Evolutionary conservation across 257 asterid species (phyloP).

Genomic region (Plectranthus barbatus): DNA sequence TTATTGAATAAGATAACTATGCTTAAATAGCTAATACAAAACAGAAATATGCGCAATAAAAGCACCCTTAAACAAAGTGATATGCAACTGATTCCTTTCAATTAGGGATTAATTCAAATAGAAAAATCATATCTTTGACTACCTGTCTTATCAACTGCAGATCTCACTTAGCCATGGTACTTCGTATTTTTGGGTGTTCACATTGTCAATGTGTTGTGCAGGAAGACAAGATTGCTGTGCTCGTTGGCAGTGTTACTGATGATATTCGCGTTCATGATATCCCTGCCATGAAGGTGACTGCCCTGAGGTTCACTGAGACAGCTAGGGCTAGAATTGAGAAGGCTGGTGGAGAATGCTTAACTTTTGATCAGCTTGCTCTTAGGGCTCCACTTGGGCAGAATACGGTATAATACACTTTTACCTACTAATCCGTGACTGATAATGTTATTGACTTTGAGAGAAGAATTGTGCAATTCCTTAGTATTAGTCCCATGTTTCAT

Average conservation of each 20-base stretch:
- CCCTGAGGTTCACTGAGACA: slow-evolving; percentile 75
- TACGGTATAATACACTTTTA: slow-evolving; percentile 35
- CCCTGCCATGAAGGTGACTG: slow-evolving; percentile 66
- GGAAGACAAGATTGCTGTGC: slow-evolving; percentile 79
- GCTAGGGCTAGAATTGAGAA: slow-evolving; percentile 95
- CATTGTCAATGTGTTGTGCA: neutral
- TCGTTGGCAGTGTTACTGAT: slow-evolving; percentile 79
- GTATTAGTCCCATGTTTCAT: neutral
- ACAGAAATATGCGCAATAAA: too few relatives aligned
- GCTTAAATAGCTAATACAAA: too few relatives aligned
- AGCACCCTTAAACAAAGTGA: too few relatives aligned
- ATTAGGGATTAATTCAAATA: too few relatives aligned
- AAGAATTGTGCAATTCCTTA: neutral
- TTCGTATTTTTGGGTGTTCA: neutral
- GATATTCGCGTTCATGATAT: slow-evolving; percentile 62
- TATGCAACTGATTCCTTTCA: too few relatives aligned
- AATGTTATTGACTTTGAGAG: too few relatives aligned
- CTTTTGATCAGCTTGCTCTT: slow-evolving; percentile 93
- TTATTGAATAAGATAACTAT: too few relatives aligned
- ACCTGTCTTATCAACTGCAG: too few relatives aligned
- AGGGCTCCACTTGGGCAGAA: slow-evolving; percentile 95
- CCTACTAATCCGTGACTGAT: neutral
- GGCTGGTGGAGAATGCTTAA: slow-evolving; percentile 90
- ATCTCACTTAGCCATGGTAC: too few relatives aligned
- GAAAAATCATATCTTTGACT: too few relatives aligned